Percentiles rank a stretch among this genome's conserved stretches.
These are phyloP conservation scores for Lentinus brumalis DNA, from an alignment of 768 basidiomycete genomes.

Conservation along the genomic window DNA sequence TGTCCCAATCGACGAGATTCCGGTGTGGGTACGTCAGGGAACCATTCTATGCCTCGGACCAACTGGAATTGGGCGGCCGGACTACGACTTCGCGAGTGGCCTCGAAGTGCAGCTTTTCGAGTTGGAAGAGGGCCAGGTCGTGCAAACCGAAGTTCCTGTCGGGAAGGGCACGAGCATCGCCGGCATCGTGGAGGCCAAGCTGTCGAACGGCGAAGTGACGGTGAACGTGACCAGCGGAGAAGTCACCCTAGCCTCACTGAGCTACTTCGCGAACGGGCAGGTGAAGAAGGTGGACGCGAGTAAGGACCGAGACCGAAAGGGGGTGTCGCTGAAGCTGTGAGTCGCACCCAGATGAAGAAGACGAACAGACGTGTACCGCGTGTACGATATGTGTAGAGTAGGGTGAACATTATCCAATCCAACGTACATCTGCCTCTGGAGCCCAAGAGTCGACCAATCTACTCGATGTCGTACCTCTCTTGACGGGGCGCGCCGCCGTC, in stretches of 20 bases:
- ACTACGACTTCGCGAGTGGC: slow-evolving; percentile 56
- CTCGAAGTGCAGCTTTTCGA: slow-evolving; percentile 58
- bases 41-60: slow-evolving; percentile 63
- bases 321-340: slow-evolving; percentile 17
- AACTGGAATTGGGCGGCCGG: slow-evolving; percentile 50
- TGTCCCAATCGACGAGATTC: slow-evolving; percentile 64
- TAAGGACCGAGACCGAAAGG: slow-evolving; percentile 10
- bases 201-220: slow-evolving; percentile 33
- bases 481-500: too few species aligned
- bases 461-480: background rate
- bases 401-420: background rate
- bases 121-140: slow-evolving; percentile 44
- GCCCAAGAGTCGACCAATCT: background rate
- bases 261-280: slow-evolving; percentile 12
- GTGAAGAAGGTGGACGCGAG: background rate
- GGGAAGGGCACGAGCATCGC: slow-evolving; percentile 45
- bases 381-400: slow-evolving; percentile 5
- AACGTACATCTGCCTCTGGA: background rate
- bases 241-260: slow-evolving; percentile 18
- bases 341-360: background rate
- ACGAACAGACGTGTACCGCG: background rate
- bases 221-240: slow-evolving; percentile 17
- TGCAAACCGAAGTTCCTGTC: slow-evolving; percentile 43
- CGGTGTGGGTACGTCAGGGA: slow-evolving; percentile 65
- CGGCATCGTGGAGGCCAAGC: slow-evolving; percentile 42